A percentile compares a stretch with the other conserved stretches of the same genome.
phyloP scores from a whole-genome alignment of 2,329 filamentous ascomycete species.

The Aspergillus intermedius region DNA sequence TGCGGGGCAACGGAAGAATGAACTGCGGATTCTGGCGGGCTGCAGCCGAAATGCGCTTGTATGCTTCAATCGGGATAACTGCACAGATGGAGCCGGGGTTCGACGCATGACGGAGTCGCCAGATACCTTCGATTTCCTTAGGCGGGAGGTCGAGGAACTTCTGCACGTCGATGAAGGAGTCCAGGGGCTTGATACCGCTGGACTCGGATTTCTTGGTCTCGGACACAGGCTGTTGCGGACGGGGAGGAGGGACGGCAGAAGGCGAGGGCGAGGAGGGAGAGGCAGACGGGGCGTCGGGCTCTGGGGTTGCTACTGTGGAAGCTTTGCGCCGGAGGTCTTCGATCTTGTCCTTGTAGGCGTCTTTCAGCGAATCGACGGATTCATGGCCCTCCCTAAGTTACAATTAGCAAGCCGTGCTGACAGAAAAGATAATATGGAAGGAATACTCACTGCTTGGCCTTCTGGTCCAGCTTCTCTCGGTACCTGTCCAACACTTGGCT shows the following conservation, averaged over 20 bases:
- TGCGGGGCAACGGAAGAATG: conserved; percentile 70
- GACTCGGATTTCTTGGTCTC: conserved; percentile 21
- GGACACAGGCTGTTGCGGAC: conserved; percentile 30
- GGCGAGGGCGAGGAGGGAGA: conserved; percentile 29
- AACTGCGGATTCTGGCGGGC: conserved; percentile 78
- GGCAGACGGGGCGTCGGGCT: conserved; percentile 26
- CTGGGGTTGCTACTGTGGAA: conserved; percentile 47
- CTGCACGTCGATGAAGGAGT: conserved; percentile 67
- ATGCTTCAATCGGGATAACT: conserved; percentile 67
- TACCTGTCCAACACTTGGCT: conserved; percentile 73
- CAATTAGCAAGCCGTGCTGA: conserved; percentile 44
- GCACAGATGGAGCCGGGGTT: conserved; percentile 76
- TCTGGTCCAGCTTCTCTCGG: conserved; percentile 72
- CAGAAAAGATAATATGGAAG: neutral
- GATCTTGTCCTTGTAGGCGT: conserved; percentile 82
- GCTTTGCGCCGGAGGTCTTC: conserved; percentile 62
- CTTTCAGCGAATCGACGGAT: conserved; percentile 54
- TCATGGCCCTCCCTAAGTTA: conserved; percentile 60
- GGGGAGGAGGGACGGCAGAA: conserved; percentile 27
- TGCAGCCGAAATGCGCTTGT: conserved; percentile 61
- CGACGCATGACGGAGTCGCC: conserved; percentile 77
- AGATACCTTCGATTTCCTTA: conserved; percentile 79
- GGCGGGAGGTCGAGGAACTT: conserved; percentile 67
- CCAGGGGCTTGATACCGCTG: conserved; percentile 57
- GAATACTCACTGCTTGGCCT: conserved; percentile 59